Percentiles rank a stretch among this genome's conserved stretches.
Evolutionary conservation across 164 flowering plant species (phyloP).

Genomic region (Macadamia tetraphylla): DNA sequence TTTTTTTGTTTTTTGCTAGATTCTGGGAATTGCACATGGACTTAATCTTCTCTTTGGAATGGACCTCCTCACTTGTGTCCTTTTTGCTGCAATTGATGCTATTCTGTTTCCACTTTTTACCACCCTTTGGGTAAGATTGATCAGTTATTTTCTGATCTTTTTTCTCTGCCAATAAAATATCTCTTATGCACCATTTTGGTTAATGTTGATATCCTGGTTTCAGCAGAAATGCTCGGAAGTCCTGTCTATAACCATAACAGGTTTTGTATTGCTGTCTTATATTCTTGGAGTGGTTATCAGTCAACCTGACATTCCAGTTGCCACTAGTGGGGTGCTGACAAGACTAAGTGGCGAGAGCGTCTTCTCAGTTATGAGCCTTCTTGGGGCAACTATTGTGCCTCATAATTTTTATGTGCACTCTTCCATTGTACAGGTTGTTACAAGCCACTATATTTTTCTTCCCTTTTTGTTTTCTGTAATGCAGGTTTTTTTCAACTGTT

Average conservation of each 20-base stretch:
- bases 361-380: conserved; percentile 75
- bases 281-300: conserved; percentile 54
- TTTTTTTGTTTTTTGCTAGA: conserved; percentile 28
- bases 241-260: conserved; percentile 38
- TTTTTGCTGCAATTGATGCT: conserved; percentile 58
- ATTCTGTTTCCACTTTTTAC: conserved; percentile 59
- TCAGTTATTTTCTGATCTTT: not conserved
- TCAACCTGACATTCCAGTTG: conserved; percentile 59
- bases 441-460: not conserved
- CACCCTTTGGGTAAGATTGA: conserved; percentile 45
- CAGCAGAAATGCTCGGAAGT: conserved; percentile 58
- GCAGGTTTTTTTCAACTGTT: too few species aligned
- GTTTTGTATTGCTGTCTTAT: conserved; percentile 41
- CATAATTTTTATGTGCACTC: conserved; percentile 95
- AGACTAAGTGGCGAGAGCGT: conserved; percentile 72
- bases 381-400: conserved; percentile 90
- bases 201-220: conserved; percentile 6
- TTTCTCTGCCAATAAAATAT: not conserved
- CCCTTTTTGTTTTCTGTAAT: not conserved
- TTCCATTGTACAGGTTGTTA: conserved; percentile 66
- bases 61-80: conserved; percentile 58
- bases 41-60: conserved; percentile 69
- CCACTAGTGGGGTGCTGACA: conserved; percentile 46
- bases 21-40: conserved; percentile 80
- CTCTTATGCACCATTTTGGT: conserved; percentile 1